These are phyloP conservation scores for Cicer pinnatifidum DNA, from an alignment of 306 rosid species.

Conservation along the genomic window DNA sequence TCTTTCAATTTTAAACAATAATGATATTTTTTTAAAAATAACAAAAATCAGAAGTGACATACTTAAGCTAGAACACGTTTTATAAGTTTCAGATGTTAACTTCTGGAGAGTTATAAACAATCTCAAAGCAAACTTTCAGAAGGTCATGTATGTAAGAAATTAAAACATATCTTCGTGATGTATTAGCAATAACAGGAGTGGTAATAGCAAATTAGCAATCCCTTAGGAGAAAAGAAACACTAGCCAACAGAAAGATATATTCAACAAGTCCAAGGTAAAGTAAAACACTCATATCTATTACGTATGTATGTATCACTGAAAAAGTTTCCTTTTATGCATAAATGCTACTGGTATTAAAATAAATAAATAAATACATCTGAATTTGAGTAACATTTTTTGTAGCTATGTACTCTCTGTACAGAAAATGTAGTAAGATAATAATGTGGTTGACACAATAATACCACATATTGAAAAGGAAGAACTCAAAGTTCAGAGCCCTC, in stretches of 20 bases:
- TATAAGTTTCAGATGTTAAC: not conserved
- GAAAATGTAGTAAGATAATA: slow-evolving; percentile 39
- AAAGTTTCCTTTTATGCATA: slow-evolving; percentile 16
- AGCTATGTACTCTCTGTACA: slow-evolving; percentile 48
- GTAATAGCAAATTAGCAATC: not conserved
- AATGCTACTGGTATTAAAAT: slow-evolving; percentile 41
- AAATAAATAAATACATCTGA: slow-evolving; percentile 45
- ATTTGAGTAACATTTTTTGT: slow-evolving; percentile 41
- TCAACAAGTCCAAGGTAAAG: not conserved
- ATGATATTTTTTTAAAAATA: no score
- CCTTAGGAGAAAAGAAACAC: not conserved
- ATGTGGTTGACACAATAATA: slow-evolving; percentile 44
- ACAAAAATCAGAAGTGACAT: no score
- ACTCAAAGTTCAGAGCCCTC: slow-evolving; percentile 31
- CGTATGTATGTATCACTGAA: slow-evolving; percentile 35
- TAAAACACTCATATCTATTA: not conserved
- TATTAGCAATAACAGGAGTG: not conserved
- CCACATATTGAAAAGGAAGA: slow-evolving; percentile 38
- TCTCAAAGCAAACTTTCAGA: no score
- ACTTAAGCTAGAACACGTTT: not conserved
- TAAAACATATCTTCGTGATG: not conserved
- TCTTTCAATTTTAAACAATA: no score
- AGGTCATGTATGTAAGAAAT: no score
- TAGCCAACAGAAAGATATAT: not conserved
- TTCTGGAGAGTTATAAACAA: no score